Conservation (phyloP, 164 flowering plant species). For the Nymphaea thermarum region DNA sequence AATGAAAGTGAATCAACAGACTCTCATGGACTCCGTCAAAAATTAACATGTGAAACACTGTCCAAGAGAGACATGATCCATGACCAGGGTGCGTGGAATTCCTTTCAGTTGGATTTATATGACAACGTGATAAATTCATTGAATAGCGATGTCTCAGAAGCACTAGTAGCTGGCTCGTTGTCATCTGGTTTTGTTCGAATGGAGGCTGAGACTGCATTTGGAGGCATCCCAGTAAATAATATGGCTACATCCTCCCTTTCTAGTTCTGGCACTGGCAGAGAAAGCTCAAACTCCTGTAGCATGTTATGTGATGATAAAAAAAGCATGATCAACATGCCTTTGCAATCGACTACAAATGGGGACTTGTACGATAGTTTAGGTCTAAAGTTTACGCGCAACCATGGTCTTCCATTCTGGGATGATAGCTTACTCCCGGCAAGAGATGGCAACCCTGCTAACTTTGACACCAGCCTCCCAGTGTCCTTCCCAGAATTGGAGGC, state of each 20-base stretch:
- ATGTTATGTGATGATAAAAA: constrained; percentile 10
- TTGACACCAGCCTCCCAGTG: constrained; percentile 17
- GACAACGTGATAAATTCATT: constrained; percentile 4
- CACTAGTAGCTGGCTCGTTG: constrained; percentile 11
- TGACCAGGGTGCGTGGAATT: constrained; percentile 16
- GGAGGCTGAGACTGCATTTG: constrained; percentile 2
- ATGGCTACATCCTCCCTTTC: neutral
- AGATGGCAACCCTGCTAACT: constrained; percentile 10
- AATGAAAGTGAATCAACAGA: constrained; percentile 7
- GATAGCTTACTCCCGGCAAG: constrained; percentile 21
- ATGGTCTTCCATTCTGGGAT: constrained; percentile 23
- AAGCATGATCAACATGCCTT: constrained; percentile 9
- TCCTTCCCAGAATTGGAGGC: constrained; percentile 27
- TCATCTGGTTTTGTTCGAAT: constrained; percentile 11
- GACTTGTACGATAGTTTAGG: constrained; percentile 27
- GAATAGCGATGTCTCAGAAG: constrained; percentile 15
- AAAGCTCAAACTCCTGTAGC: neutral
- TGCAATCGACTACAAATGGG: constrained; percentile 12
- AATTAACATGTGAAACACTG: constrained; percentile 4
- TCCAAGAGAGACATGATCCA: constrained; percentile 11
- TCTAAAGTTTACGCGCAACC: constrained; percentile 13
- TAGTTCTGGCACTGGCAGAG: neutral
- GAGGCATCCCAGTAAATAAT: constrained; percentile 6
- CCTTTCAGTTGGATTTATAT: constrained; percentile 16
- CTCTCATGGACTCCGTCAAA: neutral